These are phyloP conservation scores for Cladophialophora bantiana DNA, from an alignment of 2,329 filamentous ascomycete species.

Conservation along the genomic window DNA sequence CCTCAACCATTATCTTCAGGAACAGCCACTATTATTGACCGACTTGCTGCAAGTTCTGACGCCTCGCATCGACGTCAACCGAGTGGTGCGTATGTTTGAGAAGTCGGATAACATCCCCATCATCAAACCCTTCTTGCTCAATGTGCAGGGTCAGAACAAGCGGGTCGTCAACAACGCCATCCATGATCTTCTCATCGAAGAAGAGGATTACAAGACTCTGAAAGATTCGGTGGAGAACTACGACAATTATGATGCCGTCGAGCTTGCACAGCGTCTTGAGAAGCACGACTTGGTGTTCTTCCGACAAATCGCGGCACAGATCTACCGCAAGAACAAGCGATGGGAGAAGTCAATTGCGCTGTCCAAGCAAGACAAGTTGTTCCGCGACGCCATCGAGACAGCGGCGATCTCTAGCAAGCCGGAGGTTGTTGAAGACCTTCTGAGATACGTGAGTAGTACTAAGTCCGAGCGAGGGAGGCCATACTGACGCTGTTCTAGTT, in stretches of 20 bases:
- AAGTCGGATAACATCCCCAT: constrained; percentile 97
- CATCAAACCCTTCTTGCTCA: constrained; percentile 98
- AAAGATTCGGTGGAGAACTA: constrained; percentile 98
- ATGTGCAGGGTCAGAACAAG: constrained; percentile 97
- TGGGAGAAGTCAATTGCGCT: constrained; percentile 99
- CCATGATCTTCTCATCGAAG: constrained; percentile 96
- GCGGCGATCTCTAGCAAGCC: constrained; percentile 88
- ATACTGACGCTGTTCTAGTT: constrained; percentile 68
- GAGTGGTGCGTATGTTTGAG: constrained; percentile 98
- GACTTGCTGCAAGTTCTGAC: constrained; percentile 91
- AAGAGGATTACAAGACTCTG: constrained; percentile 98
- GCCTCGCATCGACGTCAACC: constrained; percentile 94
- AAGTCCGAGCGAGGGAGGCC: background rate
- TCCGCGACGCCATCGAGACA: constrained; percentile 99
- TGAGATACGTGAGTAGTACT: constrained; percentile 88
- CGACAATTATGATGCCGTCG: constrained; percentile 97
- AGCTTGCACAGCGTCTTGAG: constrained; percentile 89
- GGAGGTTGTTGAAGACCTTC: constrained; percentile 92
- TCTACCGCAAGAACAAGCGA: constrained; percentile 99
- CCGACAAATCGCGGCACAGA: constrained; percentile 96
- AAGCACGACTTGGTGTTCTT: constrained; percentile 99
- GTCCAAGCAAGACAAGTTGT: constrained; percentile 98
- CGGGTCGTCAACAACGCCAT: constrained; percentile 97
- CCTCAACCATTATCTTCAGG: constrained; percentile 95
- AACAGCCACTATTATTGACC: constrained; percentile 94